phyloP scores from a whole-genome alignment of 1,139 yeast species.

The Candida albicans region DNA sequence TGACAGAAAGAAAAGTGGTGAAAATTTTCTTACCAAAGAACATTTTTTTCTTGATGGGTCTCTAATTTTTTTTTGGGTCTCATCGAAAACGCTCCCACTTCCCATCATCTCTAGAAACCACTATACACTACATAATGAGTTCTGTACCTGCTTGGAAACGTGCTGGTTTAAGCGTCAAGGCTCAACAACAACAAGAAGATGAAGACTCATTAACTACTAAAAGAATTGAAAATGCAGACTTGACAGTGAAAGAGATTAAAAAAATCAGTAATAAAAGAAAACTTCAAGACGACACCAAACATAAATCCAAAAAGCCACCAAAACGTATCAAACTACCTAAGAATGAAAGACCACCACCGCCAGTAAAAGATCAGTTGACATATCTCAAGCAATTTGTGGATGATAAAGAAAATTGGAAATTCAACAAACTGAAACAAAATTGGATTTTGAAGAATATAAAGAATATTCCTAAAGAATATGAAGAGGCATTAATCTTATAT shows the following conservation, averaged over 20 bases:
- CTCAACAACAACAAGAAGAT: constrained; percentile 35
- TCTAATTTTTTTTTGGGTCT: not conserved
- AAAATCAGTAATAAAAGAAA: constrained; percentile 35
- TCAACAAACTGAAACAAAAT: constrained; percentile 90
- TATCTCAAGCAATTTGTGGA: constrained; percentile 67
- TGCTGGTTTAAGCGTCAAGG: constrained; percentile 66
- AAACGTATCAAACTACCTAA: constrained; percentile 78
- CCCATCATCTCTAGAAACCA: not conserved
- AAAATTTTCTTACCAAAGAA: too few species aligned
- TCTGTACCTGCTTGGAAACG: constrained; percentile 87
- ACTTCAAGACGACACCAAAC: constrained; percentile 25
- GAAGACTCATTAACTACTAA: constrained; percentile 42
- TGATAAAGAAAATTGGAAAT: constrained; percentile 76
- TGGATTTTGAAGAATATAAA: constrained; percentile 79
- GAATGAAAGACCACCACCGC: constrained; percentile 69
- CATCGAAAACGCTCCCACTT: not conserved
- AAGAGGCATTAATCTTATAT: constrained; percentile 54
- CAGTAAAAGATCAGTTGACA: constrained; percentile 77
- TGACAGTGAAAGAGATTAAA: constrained; percentile 49
- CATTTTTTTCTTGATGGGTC: not conserved
- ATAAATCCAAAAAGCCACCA: constrained; percentile 48
- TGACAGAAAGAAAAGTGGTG: not conserved
- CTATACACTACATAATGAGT: constrained; percentile 9
- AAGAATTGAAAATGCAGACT: constrained; percentile 42
- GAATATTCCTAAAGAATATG: constrained; percentile 56